These are phyloP conservation scores for Daldinia grandis DNA, from an alignment of 495 filamentous ascomycete species.

Conservation along the genomic window DNA sequence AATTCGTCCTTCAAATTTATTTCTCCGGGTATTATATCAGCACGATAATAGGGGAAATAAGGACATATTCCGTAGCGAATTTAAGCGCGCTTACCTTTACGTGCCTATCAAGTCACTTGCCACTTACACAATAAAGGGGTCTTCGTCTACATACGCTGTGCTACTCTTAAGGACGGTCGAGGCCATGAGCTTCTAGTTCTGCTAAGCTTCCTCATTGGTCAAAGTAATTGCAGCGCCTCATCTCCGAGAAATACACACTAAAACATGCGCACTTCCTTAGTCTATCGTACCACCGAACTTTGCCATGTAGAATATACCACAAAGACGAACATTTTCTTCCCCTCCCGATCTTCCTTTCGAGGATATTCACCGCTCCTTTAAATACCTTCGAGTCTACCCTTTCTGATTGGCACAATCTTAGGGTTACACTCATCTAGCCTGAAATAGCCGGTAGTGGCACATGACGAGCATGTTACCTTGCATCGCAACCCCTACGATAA, in stretches of 20 bases:
- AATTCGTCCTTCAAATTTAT: constrained; percentile 1
- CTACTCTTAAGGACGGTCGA: background rate
- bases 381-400: constrained; percentile 3
- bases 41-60: background rate
- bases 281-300: constrained; percentile 9
- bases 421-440: constrained; percentile 29
- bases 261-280: constrained; percentile 8
- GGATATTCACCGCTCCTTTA: constrained; percentile 37
- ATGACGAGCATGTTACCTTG: constrained; percentile 35
- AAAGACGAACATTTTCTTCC: background rate
- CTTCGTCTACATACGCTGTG: background rate
- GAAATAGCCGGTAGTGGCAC: constrained; percentile 32
- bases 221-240: background rate
- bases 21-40: constrained; percentile 6
- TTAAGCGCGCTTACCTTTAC: background rate
- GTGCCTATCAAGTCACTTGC: background rate
- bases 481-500: constrained; percentile 10
- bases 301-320: background rate
- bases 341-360: background rate
- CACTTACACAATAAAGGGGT: background rate
- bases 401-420: constrained; percentile 23
- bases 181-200: constrained; percentile 4
- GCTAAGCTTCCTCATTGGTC: background rate
- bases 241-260: constrained; percentile 2
- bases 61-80: background rate